Evolutionary conservation across 2,329 filamentous ascomycete genomes (phyloP).

Genomic region (Rhynchosporium secalis): DNA sequence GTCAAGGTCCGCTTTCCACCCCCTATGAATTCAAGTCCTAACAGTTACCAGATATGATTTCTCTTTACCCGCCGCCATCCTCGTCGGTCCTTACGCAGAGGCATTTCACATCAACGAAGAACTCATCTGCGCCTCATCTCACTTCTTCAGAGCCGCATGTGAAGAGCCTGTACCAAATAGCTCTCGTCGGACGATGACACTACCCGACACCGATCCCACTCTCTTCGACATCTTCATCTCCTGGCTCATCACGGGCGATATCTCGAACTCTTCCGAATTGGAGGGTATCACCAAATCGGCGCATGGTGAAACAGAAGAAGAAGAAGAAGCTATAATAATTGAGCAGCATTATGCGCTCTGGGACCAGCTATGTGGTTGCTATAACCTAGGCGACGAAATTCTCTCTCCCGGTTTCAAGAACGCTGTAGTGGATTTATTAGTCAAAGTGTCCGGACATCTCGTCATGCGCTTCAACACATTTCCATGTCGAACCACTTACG

Average conservation of each 20-base stretch:
- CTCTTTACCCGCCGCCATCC: not conserved
- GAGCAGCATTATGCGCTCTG: not conserved
- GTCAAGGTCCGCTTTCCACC: not conserved
- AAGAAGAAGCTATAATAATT: not conserved
- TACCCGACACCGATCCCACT: not conserved
- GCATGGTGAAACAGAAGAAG: too few species aligned
- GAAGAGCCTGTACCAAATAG: not conserved
- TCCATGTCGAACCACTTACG: not conserved
- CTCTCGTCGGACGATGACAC: not conserved
- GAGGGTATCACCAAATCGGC: not conserved
- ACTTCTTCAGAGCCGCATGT: not conserved
- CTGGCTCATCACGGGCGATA: conserved; percentile 1
- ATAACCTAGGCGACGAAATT: not conserved
- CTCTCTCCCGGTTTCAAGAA: not conserved
- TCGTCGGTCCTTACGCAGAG: not conserved
- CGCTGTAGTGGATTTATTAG: not conserved
- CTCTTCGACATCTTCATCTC: not conserved
- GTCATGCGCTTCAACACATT: not conserved
- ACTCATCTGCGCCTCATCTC: not conserved
- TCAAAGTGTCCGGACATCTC: not conserved
- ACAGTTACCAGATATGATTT: not conserved
- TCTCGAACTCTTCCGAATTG: not conserved
- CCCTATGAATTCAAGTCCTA: not conserved
- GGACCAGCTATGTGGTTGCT: conserved; percentile 1
- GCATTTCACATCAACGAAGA: not conserved